A percentile compares a stretch with the other conserved stretches of the same genome.
phyloP scores from a whole-genome alignment of 2,329 filamentous ascomycete species.

The Pyrenochaeta sp. region DNA sequence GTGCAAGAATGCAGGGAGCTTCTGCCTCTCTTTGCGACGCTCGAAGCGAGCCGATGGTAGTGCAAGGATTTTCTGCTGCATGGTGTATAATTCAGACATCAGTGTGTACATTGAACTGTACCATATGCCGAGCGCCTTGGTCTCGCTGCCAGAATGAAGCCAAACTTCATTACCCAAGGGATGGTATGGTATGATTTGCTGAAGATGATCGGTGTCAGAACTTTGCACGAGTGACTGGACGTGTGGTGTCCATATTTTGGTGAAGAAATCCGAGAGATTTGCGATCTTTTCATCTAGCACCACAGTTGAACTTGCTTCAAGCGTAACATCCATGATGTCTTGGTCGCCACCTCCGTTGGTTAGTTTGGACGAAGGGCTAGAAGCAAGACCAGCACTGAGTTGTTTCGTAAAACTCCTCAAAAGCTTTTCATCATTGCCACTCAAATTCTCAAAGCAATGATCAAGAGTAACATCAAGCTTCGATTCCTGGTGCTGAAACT shows the following conservation, averaged over 20 bases:
- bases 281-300: constrained; percentile 7
- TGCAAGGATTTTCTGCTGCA: constrained; percentile 35
- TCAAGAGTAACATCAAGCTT: constrained; percentile 17
- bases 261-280: constrained; percentile 44
- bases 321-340: constrained; percentile 1
- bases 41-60: constrained; percentile 43
- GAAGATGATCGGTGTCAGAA: constrained; percentile 21
- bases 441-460: constrained; percentile 46
- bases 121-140: constrained; percentile 15
- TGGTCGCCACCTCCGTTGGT: constrained; percentile 5
- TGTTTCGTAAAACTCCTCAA: constrained; percentile 43
- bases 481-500: constrained; percentile 24
- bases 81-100: constrained; percentile 37
- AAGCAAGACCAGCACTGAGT: constrained; percentile 22
- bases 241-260: constrained; percentile 25
- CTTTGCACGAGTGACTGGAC: constrained; percentile 7
- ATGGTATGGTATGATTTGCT: constrained; percentile 47
- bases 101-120: constrained; percentile 38
- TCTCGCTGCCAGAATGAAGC: constrained; percentile 32
- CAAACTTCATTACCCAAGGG: constrained; percentile 56
- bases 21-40: constrained; percentile 45
- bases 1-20: constrained; percentile 40
- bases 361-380: neutral
- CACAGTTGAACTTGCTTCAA: too few relatives aligned
- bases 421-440: constrained; percentile 36